A percentile compares a stretch with the other conserved stretches of the same genome.
These are phyloP conservation scores for Ophiocordyceps camponoti-floridani DNA, from an alignment of 2,329 filamentous ascomycete species.

Conservation along the genomic window DNA sequence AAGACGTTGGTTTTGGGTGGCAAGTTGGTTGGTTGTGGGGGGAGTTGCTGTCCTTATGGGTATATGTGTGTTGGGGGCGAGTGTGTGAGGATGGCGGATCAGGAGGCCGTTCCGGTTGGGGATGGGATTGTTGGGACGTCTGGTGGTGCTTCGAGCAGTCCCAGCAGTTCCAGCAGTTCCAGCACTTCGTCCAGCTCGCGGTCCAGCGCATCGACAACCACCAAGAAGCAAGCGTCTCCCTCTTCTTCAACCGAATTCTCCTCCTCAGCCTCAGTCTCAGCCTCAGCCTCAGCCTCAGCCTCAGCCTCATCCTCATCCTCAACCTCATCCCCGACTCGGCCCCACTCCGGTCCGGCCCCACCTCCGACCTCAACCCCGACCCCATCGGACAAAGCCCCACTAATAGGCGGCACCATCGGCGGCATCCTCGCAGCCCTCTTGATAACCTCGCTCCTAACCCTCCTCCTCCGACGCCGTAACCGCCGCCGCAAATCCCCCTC, in stretches of 20 bases:
- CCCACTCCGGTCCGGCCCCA: background rate
- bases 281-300: no score
- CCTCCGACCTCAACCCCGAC: conserved; percentile 9
- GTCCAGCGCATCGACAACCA: background rate
- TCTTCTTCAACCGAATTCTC: background rate
- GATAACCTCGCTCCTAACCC: conserved; percentile 17
- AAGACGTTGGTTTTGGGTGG: conserved; percentile 47
- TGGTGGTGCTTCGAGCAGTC: no score
- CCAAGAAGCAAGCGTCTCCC: background rate
- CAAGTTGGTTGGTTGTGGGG: conserved; percentile 38
- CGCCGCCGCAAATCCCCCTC: background rate
- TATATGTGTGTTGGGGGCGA: conserved; percentile 18
- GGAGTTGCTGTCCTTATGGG: conserved; percentile 54
- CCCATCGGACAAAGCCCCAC: background rate
- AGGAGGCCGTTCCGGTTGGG: background rate
- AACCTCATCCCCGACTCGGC: no score
- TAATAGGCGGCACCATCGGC: conserved; percentile 22
- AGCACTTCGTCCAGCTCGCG: background rate
- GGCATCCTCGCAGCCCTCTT: conserved; percentile 26
- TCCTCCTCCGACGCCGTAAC: conserved; percentile 16
- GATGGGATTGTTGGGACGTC: no score
- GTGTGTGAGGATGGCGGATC: background rate
- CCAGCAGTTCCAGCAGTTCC: background rate
- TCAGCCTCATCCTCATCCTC: conserved; percentile 2
- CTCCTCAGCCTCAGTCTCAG: no score